Evolutionary conservation across 768 basidiomycete species (phyloP).

Genomic region (Tulasnella sp.): DNA sequence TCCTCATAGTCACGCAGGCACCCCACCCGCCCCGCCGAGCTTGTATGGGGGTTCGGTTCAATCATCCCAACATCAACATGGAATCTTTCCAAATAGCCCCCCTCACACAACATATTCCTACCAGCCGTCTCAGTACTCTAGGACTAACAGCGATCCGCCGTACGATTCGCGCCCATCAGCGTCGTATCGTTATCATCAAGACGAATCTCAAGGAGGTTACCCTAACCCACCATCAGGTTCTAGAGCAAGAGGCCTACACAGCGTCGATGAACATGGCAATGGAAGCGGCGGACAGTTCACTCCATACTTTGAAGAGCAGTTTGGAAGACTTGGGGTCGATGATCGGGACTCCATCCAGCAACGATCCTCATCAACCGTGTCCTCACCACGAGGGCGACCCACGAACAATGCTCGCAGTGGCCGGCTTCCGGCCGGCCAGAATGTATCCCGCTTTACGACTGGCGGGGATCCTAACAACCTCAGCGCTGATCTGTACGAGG

Average conservation of each 20-base stretch:
- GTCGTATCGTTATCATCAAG: background rate
- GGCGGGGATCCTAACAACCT: background rate
- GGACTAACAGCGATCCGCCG: background rate
- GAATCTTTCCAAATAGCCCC: background rate
- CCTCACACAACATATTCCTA: conserved; percentile 1
- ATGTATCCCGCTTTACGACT: conserved; percentile 3
- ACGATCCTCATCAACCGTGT: background rate
- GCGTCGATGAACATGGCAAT: conserved; percentile 6
- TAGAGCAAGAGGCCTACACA: background rate
- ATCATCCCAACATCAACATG: no score
- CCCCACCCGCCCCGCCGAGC: background rate
- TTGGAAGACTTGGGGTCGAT: conserved; percentile 1
- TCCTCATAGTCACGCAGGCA: background rate
- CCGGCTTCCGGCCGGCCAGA: conserved; percentile 4
- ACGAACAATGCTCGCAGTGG: background rate
- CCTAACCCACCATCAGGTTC: background rate
- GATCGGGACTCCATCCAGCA: background rate
- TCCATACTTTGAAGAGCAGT: conserved; percentile 3
- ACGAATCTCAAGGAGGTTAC: background rate
- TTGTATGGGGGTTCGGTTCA: background rate
- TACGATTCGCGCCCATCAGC: background rate
- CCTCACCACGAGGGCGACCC: background rate
- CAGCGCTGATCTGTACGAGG: background rate
- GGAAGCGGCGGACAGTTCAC: no score
- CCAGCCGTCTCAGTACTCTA: conserved; percentile 9